phyloP scores from a whole-genome alignment of 164 flowering plant species.

The Chloranthus sessilifolius region DNA sequence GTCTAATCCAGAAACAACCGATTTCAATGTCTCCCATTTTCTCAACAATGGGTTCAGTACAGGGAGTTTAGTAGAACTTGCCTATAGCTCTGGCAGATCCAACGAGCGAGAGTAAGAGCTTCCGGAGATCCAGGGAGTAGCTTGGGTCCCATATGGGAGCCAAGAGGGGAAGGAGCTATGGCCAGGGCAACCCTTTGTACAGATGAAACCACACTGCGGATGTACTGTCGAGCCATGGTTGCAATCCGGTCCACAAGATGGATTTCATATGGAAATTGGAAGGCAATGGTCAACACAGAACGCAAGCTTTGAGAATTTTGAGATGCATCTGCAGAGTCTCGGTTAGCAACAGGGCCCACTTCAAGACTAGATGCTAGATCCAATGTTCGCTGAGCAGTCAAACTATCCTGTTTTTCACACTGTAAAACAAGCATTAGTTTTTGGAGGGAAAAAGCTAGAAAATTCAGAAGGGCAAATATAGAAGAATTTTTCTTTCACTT shows the following conservation, averaged over 20 bases:
- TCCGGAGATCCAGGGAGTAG: constrained; percentile 77
- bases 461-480: no score
- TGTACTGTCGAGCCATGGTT: constrained; percentile 86
- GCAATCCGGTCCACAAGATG: constrained; percentile 72
- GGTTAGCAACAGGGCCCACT: constrained; percentile 53
- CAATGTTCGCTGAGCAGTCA: constrained; percentile 54
- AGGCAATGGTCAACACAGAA: constrained; percentile 86
- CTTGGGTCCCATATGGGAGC: constrained; percentile 49
- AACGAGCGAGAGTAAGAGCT: constrained; percentile 76
- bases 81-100: constrained; percentile 97
- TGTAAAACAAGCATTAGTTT: constrained; percentile 18
- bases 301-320: constrained; percentile 31
- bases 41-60: no score
- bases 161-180: constrained; percentile 67
- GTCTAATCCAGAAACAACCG: no score
- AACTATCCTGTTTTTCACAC: constrained; percentile 42
- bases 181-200: constrained; percentile 93
- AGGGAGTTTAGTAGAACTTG: constrained; percentile 30
- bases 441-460: background rate
- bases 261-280: constrained; percentile 88
- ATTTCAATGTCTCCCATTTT: no score
- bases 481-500: no score
- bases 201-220: constrained; percentile 82
- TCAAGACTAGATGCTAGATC: constrained; percentile 94
- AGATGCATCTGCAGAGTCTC: constrained; percentile 32